phyloP scores from a whole-genome alignment of 2,329 filamentous ascomycete species.

The Paraphaeosphaeria sporulosa region DNA sequence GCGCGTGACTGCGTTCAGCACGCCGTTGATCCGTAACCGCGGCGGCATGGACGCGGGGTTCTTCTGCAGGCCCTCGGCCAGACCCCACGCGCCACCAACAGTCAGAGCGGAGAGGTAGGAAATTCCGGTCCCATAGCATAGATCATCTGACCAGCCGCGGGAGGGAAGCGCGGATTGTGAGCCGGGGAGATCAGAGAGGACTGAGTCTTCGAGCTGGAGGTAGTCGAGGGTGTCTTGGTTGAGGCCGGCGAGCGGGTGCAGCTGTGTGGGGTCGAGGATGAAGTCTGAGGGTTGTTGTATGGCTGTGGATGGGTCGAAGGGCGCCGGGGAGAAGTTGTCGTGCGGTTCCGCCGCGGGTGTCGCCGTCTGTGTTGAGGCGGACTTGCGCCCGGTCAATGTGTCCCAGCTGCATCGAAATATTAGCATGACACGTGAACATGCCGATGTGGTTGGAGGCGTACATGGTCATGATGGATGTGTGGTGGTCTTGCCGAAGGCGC shows the following conservation, averaged over 20 bases:
- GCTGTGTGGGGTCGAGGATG: constrained; percentile 84
- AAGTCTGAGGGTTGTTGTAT: constrained; percentile 86
- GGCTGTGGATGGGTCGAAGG: constrained; percentile 74
- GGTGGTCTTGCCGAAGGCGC: constrained; percentile 21
- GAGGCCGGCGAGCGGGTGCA: constrained; percentile 92
- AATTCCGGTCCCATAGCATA: constrained; percentile 95
- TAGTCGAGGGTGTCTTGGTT: constrained; percentile 96
- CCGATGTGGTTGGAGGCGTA: constrained; percentile 24
- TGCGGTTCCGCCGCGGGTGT: constrained; percentile 51
- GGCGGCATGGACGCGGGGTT: constrained; percentile 76
- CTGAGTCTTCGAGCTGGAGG: constrained; percentile 89
- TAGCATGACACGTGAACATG: neutral
- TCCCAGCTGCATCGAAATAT: constrained; percentile 54
- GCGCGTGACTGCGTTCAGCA: constrained; percentile 92
- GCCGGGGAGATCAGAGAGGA: constrained; percentile 84
- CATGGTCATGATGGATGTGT: constrained; percentile 46
- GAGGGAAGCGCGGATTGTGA: constrained; percentile 88
- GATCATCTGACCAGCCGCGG: constrained; percentile 95
- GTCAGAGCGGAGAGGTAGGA: constrained; percentile 90
- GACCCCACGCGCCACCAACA: constrained; percentile 88
- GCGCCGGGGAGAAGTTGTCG: constrained; percentile 60
- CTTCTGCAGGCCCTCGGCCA: constrained; percentile 86
- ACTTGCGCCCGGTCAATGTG: constrained; percentile 66
- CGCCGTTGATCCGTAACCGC: constrained; percentile 90
- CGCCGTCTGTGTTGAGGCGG: constrained; percentile 53